phyloP scores from a whole-genome alignment of 2,329 filamentous ascomycete genomes.

The Microsporum canis region DNA sequence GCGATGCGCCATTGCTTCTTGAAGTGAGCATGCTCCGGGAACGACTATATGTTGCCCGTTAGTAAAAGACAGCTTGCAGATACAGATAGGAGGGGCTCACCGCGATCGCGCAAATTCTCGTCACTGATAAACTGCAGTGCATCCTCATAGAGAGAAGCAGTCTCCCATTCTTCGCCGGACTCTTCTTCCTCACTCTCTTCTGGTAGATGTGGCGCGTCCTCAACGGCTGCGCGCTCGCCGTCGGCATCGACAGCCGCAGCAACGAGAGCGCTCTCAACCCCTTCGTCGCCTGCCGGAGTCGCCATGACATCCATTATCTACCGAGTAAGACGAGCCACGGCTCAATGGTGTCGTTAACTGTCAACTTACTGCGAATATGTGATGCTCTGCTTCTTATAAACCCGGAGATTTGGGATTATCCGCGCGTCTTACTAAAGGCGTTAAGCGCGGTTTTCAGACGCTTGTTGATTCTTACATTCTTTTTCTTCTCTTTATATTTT shows the following conservation, averaged over 20 bases:
- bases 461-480: background rate
- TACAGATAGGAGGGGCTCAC: constrained; percentile 31
- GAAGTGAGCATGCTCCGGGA: constrained; percentile 49
- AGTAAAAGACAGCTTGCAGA: constrained; percentile 9
- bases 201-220: constrained; percentile 25
- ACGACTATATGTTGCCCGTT: constrained; percentile 22
- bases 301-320: constrained; percentile 26
- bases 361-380: background rate
- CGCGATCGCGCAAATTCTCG: constrained; percentile 36
- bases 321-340: background rate
- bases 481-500: background rate
- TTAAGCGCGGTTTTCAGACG: background rate
- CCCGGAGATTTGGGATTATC: background rate
- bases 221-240: constrained; percentile 12
- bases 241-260: background rate
- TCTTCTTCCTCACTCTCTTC: constrained; percentile 19
- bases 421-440: background rate
- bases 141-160: constrained; percentile 49
- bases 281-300: background rate
- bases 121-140: constrained; percentile 48
- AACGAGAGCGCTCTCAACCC: background rate
- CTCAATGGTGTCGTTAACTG: background rate
- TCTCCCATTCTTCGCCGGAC: constrained; percentile 14
- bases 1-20: constrained; percentile 58
- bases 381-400: background rate